These are phyloP conservation scores for Cyberlindnera mississippiensis DNA, from an alignment of 805 yeast genomes.

Conservation along the genomic window DNA sequence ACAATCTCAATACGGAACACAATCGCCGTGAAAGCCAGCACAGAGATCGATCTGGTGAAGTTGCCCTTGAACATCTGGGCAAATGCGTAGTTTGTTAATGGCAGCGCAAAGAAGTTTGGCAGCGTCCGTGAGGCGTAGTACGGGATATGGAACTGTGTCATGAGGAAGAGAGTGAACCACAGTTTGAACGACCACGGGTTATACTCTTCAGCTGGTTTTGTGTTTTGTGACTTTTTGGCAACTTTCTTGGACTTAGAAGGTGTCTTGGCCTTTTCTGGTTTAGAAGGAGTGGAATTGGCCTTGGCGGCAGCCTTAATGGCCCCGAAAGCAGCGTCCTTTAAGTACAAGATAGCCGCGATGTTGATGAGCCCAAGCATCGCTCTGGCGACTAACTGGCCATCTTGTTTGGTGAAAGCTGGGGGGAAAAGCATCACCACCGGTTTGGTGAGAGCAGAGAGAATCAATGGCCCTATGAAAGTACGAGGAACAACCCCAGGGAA, in stretches of 20 bases:
- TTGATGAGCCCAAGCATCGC: conserved; percentile 61
- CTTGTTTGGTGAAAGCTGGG: conserved; percentile 37
- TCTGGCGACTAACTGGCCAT: conserved; percentile 53
- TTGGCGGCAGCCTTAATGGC: conserved; percentile 16
- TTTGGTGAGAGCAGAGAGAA: conserved; percentile 45
- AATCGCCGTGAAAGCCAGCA: conserved; percentile 58
- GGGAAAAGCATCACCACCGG: conserved; percentile 29
- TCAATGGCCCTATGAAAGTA: conserved; percentile 69
- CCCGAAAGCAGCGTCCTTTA: conserved; percentile 41
- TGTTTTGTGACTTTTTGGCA: not conserved
- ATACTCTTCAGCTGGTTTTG: conserved; percentile 5
- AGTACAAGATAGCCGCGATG: conserved; percentile 44
- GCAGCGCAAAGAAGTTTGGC: conserved; percentile 80
- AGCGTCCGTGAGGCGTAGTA: conserved; percentile 81
- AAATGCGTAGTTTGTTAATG: conserved; percentile 58
- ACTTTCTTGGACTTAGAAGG: conserved; percentile 15
- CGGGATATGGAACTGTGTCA: conserved; percentile 73
- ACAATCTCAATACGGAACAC: conserved; percentile 73
- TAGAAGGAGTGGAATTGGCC: not conserved
- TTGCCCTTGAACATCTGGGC: conserved; percentile 45
- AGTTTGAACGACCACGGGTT: conserved; percentile 34
- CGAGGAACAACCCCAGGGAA: conserved; percentile 93
- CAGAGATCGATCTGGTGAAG: conserved; percentile 42
- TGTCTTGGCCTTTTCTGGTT: conserved; percentile 8
- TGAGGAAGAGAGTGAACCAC: conserved; percentile 58